These are phyloP conservation scores for Aspergillus quadrilineatus DNA, from an alignment of 2,329 filamentous ascomycete genomes.

Conservation along the genomic window DNA sequence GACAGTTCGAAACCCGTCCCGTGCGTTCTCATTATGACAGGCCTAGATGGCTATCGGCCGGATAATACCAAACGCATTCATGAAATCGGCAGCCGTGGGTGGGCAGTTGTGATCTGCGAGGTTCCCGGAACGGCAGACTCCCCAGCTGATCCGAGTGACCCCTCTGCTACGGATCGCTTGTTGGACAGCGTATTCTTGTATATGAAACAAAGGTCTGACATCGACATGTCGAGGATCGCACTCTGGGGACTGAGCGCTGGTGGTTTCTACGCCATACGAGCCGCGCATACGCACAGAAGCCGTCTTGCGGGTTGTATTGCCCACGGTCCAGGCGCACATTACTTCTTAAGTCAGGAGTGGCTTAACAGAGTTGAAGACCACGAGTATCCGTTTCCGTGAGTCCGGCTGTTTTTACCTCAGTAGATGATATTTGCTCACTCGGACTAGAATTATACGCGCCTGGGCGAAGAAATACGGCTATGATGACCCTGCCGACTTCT, in stretches of 20 bases:
- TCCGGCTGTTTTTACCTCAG: conserved; percentile 2
- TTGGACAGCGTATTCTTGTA: conserved; percentile 64
- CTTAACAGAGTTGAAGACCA: conserved; percentile 62
- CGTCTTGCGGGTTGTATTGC: conserved; percentile 58
- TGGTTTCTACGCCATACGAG: conserved; percentile 66
- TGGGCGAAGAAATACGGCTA: conserved; percentile 65
- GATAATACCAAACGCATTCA: conserved; percentile 55
- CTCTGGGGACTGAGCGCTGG: conserved; percentile 66
- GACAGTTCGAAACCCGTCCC: conserved; percentile 49
- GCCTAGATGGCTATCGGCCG: conserved; percentile 60
- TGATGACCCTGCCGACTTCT: conserved; percentile 55
- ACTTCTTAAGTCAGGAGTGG: conserved; percentile 62
- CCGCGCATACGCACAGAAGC: conserved; percentile 65
- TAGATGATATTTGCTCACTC: no score
- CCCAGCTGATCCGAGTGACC: conserved; percentile 62
- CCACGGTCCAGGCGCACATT: conserved; percentile 63
- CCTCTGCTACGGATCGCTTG: conserved; percentile 59
- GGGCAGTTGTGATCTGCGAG: conserved; percentile 62
- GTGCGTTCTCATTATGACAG: conserved; percentile 57
- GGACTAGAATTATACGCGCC: conserved; percentile 48
- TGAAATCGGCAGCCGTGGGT: conserved; percentile 63
- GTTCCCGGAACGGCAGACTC: conserved; percentile 68
- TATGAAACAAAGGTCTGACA: conserved; percentile 51
- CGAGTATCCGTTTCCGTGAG: conserved; percentile 63
- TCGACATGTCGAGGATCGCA: conserved; percentile 59